Conservation (phyloP, 1,139 yeast genomes). For the Sporopachydermia cereana region DNA sequence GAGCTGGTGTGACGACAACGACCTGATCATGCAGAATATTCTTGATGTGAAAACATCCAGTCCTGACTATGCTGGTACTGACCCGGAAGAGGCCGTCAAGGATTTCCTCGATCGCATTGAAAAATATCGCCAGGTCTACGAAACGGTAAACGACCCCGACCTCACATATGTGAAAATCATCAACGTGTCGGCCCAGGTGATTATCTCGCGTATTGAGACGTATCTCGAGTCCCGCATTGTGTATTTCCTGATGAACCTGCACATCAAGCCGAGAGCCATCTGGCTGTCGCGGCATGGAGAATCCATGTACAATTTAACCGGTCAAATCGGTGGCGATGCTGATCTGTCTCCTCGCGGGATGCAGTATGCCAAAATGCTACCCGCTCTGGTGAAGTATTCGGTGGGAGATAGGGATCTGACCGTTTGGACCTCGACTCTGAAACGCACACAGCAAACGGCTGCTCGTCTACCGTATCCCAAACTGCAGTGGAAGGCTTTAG, state of each 20-base stretch:
- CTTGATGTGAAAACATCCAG: constrained; percentile 77
- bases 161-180: constrained; percentile 78
- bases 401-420: constrained; percentile 73
- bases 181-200: constrained; percentile 78
- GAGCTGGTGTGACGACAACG: constrained; percentile 80
- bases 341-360: constrained; percentile 77
- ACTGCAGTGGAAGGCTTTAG: constrained; percentile 91
- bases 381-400: constrained; percentile 62
- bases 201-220: constrained; percentile 76
- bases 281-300: constrained; percentile 97
- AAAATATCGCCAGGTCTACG: constrained; percentile 62
- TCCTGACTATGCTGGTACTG: constrained; percentile 71
- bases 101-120: constrained; percentile 68
- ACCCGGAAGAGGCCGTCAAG: constrained; percentile 56
- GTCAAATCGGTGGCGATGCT: constrained; percentile 95
- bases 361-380: constrained; percentile 73
- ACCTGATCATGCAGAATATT: constrained; percentile 66
- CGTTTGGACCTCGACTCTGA: constrained; percentile 93
- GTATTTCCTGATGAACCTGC: constrained; percentile 90
- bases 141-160: constrained; percentile 63
- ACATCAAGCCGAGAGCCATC: constrained; percentile 81
- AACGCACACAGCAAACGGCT: constrained; percentile 89
- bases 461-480: constrained; percentile 71
- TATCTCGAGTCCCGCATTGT: constrained; percentile 89
- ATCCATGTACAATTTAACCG: constrained; percentile 81